A percentile compares a stretch with the other conserved stretches of the same genome.
phyloP scores from a whole-genome alignment of 2,329 filamentous ascomycete genomes.

The Cytospora paraplurivora region DNA sequence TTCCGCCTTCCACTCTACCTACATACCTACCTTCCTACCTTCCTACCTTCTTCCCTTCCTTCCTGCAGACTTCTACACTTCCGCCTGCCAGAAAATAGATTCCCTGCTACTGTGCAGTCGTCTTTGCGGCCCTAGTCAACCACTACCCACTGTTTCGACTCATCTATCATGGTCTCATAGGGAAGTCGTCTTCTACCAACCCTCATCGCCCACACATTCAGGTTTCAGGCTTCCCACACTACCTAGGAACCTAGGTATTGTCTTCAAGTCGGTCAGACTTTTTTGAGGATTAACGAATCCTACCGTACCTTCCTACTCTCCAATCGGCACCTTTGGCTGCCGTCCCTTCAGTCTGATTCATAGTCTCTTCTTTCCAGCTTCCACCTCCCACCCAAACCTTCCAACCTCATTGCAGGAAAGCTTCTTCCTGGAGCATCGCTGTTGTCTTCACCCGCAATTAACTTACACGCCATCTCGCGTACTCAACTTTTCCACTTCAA shows the following conservation, averaged over 20 bases:
- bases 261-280: no score
- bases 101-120: no score
- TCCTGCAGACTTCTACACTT: not conserved
- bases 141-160: no score
- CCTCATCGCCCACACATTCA: no score
- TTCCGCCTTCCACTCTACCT: not conserved
- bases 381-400: not conserved
- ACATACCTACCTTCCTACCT: not conserved
- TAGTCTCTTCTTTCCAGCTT: not conserved
- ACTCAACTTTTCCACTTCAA: not conserved
- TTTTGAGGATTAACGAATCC: no score
- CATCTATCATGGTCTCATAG: no score
- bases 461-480: not conserved
- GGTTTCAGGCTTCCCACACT: no score
- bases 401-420: not conserved
- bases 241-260: no score
- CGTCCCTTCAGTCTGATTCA: not conserved
- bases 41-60: not conserved
- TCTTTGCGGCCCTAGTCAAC: no score
- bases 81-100: no score
- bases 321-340: not conserved
- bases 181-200: no score
- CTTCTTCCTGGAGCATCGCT: no score
- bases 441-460: not conserved
- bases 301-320: not conserved